These are phyloP conservation scores for Leccinum broughii DNA, from an alignment of 768 basidiomycete species.

Conservation along the genomic window DNA sequence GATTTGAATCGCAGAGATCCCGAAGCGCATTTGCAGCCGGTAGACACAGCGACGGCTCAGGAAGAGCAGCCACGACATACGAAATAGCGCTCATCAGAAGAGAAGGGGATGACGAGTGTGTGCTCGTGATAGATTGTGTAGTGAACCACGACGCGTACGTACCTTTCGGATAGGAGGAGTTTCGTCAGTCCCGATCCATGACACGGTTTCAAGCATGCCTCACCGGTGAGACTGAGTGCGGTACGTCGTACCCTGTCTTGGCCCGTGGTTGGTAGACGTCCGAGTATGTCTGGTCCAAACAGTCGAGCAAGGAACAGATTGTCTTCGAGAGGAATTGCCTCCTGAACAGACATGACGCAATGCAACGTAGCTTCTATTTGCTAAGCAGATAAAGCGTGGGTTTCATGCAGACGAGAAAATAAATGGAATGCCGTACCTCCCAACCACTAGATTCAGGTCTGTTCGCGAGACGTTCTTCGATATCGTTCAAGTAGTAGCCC, in stretches of 20 bases:
- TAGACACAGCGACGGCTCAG: conserved; percentile 62
- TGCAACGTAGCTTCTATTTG: conserved; percentile 86
- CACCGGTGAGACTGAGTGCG: conserved; percentile 73
- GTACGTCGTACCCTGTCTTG: conserved; percentile 71
- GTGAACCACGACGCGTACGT: conserved; percentile 82
- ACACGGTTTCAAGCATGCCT: conserved; percentile 17
- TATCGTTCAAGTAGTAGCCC: conserved; percentile 62
- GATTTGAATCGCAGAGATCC: conserved; percentile 87
- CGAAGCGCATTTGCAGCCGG: conserved; percentile 81
- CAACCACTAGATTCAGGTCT: conserved; percentile 53
- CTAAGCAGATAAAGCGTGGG: conserved; percentile 39
- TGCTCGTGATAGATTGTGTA: conserved; percentile 39
- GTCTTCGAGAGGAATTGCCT: conserved; percentile 70
- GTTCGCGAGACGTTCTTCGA: conserved; percentile 52
- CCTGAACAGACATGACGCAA: conserved; percentile 83
- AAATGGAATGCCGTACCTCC: conserved; percentile 56
- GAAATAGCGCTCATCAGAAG: conserved; percentile 64
- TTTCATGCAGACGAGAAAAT: background rate
- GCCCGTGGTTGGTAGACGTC: conserved; percentile 63
- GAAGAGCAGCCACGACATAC: conserved; percentile 70
- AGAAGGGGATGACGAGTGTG: conserved; percentile 35
- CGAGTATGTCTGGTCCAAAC: conserved; percentile 73
- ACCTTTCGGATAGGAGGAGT: conserved; percentile 39
- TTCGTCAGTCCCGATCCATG: background rate
- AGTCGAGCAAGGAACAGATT: conserved; percentile 57